Base-by-base conservation (phyloP, 106 monocot genomes). In the Dactylorhiza incarnata region DNA sequence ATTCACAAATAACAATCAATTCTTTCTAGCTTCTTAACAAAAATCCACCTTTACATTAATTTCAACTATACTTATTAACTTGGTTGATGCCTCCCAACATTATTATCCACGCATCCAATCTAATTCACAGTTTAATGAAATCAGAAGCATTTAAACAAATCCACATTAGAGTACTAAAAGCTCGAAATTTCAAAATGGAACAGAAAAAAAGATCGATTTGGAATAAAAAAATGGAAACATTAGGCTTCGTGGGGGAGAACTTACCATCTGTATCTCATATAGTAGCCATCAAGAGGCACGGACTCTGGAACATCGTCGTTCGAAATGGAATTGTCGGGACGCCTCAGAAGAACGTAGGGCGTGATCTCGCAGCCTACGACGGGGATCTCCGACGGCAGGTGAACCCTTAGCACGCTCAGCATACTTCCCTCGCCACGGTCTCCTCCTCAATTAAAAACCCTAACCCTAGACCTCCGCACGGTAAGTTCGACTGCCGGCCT, bases 351-450 rank as follows among this genome's bases (percentile, higher is more conserved):
- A 45, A 89, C 86, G 48, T 89, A 86, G 22, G 89, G 89, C 80
- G 86, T 89, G 79, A 89, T 82, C 89, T 89, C 89, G 77, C 89
- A 89, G 49, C 86, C 89, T 4, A 89, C 86, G n/a, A 89, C 75
- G 73, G 89, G 86, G 79, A 86, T 89, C 82, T 89, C 89, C 66
- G 89, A 89, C 47, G 86, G 86, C 71, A 89, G 82, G 78, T 89
- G 86, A 16, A 89, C 82, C 68, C 89, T 71, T 65, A 86, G 78
- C 73, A 89, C 82, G 72, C 79, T 86, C 89, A 89, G 79, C 89
- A 89, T 89, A 49, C 77, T 86, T 81, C 81, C 53, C 70, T 55
- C 19, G 4, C 71, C 20, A 49, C 73, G 47, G 7, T 72, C 54
- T 61, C 46, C 54, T 49, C 53, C 54, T 49, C 73, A 49, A 72